A percentile compares a stretch with the other conserved stretches of the same genome.
Conservation (phyloP, 805 yeast species). For the Saccharomycopsis fibuligera region DNA sequence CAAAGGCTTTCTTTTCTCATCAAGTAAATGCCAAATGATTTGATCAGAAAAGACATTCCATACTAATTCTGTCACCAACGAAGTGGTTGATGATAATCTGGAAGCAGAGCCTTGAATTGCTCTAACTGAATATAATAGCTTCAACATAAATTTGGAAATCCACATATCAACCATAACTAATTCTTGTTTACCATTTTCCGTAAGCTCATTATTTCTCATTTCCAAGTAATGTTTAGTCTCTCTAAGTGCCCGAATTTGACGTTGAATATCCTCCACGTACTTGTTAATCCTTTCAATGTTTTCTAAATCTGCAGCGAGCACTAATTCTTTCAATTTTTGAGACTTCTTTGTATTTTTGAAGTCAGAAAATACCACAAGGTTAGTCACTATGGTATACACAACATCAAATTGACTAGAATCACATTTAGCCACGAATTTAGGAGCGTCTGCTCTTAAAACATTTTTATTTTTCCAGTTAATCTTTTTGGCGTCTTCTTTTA, state of each 20-base stretch:
- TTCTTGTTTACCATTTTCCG: neutral
- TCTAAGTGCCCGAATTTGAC: conserved; percentile 37
- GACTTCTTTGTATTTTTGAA: conserved; percentile 35
- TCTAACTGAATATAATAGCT: conserved; percentile 14
- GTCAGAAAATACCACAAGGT: conserved; percentile 33
- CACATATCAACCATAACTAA: conserved; percentile 11
- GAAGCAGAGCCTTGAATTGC: conserved; percentile 14
- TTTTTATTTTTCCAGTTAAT: conserved; percentile 26
- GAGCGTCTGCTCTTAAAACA: conserved; percentile 32
- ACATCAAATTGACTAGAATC: conserved; percentile 53
- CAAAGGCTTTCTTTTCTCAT: conserved; percentile 41
- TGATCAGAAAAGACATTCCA: conserved; percentile 48
- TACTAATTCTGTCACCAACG: conserved; percentile 4
- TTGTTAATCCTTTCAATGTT: conserved; percentile 11
- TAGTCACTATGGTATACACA: conserved; percentile 42
- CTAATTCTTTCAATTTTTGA: conserved; percentile 43
- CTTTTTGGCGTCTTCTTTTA: neutral
- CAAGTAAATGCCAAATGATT: conserved; percentile 52
- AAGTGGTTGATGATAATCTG: neutral
- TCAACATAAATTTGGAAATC: conserved; percentile 10
- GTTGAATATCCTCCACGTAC: conserved; percentile 42
- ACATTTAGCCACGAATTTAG: conserved; percentile 45
- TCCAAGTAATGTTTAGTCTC: conserved; percentile 37
- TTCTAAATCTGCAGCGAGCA: conserved; percentile 43
- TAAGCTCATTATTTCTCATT: conserved; percentile 16